phyloP scores from a whole-genome alignment of 208 protist species.

The Leishmania turanica region DNA sequence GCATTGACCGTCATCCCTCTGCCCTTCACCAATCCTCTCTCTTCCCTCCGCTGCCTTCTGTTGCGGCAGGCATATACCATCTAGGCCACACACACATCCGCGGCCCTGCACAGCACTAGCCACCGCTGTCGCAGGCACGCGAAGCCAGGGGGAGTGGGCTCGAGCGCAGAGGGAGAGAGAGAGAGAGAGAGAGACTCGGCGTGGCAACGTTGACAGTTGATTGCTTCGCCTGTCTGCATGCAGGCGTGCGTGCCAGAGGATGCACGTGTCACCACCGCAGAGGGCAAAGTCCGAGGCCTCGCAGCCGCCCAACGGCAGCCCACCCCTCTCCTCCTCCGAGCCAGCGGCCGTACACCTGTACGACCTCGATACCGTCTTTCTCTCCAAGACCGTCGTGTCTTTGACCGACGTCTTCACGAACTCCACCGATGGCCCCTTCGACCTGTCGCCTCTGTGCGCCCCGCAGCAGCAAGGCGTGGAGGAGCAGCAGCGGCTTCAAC shows the following conservation, averaged over 20 bases:
- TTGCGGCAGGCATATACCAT: neutral
- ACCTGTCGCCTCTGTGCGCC: conserved; percentile 15
- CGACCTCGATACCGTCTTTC: conserved; percentile 38
- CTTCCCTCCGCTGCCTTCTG: neutral
- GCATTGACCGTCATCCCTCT: neutral
- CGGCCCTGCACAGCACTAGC: neutral
- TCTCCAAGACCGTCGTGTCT: conserved; percentile 42
- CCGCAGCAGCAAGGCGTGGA: neutral
- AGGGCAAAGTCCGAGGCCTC: neutral
- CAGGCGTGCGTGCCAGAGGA: neutral
- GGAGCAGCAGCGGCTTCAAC: neutral
- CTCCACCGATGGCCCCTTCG: conserved; percentile 14
- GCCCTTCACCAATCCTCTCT: neutral
- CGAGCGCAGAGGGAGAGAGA: neutral
- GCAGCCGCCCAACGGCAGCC: neutral
- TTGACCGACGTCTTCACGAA: conserved; percentile 21
- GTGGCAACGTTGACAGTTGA: neutral
- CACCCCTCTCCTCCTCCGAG: conserved; percentile 1
- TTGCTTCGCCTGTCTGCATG: neutral
- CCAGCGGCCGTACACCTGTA: conserved; percentile 27
- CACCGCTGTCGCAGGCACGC: neutral
- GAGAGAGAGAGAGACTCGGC: neutral
- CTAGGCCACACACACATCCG: neutral
- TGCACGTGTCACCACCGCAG: neutral
- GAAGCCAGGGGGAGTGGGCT: neutral